Evolutionary conservation across 805 yeast genomes (phyloP).

Genomic region (Hemisphaericaspora nanyangensis): DNA sequence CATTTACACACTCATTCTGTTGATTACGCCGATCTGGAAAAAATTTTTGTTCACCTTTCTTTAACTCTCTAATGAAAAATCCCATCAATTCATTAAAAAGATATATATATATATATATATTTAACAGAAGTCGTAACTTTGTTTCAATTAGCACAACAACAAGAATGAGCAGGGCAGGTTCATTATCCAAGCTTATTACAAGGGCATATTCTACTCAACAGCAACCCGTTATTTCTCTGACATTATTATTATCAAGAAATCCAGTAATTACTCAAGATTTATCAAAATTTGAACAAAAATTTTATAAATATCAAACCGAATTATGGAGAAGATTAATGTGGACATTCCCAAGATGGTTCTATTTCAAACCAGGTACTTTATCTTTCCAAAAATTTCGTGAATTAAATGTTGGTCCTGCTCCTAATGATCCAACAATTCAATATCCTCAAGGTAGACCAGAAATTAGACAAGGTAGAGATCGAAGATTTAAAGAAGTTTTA

Average conservation of each 20-base stretch:
- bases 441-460: constrained; percentile 85
- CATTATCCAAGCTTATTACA: too few relatives aligned
- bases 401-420: constrained; percentile 72
- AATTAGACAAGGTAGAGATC: constrained; percentile 82
- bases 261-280: constrained; percentile 83
- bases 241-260: constrained; percentile 68
- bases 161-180: too few relatives aligned
- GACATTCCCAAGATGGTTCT: constrained; percentile 94
- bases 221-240: constrained; percentile 33
- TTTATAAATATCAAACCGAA: constrained; percentile 79
- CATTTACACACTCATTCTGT: too few relatives aligned
- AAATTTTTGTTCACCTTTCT: too few relatives aligned
- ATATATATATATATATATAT: too few relatives aligned
- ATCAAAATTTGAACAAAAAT: constrained; percentile 66
- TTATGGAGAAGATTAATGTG: constrained; percentile 90
- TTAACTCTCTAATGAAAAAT: too few relatives aligned
- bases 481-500: constrained; percentile 75
- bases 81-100: too few relatives aligned
- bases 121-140: too few relatives aligned
- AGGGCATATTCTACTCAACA: constrained; percentile 14
- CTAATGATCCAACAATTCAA: constrained; percentile 69
- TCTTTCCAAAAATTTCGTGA: constrained; percentile 76
- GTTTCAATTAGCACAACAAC: too few relatives aligned
- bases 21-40: too few relatives aligned
- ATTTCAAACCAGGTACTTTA: constrained; percentile 84